Conservation (phyloP, 805 yeast genomes). For the Candida railenensis region DNA sequence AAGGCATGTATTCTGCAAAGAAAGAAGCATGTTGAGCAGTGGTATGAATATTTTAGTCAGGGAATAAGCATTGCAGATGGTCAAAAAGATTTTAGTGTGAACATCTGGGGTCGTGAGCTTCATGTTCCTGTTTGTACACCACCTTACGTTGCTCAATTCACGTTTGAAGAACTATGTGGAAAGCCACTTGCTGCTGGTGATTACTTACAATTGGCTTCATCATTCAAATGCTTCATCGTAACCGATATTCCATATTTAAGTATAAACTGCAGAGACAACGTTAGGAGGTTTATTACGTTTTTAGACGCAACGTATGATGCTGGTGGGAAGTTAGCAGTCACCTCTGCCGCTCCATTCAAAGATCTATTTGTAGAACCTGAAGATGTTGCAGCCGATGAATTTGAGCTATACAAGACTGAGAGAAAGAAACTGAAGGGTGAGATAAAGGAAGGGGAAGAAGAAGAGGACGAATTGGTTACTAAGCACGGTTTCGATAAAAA, state of each 20-base stretch:
- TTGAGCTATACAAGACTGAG: conserved; percentile 39
- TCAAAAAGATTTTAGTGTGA: conserved; percentile 24
- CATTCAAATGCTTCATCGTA: conserved; percentile 76
- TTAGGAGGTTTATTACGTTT: conserved; percentile 90
- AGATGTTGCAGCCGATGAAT: conserved; percentile 49
- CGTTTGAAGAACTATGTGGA: conserved; percentile 86
- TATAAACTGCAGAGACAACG: conserved; percentile 73
- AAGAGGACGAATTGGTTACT: conserved; percentile 62
- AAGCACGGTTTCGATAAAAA: conserved; percentile 75
- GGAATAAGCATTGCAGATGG: conserved; percentile 1
- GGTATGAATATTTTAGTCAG: conserved; percentile 75
- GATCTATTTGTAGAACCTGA: conserved; percentile 86
- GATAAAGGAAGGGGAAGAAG: conserved; percentile 37
- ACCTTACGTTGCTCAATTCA: conserved; percentile 83
- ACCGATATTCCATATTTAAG: conserved; percentile 91
- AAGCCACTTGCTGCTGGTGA: conserved; percentile 91
- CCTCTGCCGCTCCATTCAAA: conserved; percentile 82
- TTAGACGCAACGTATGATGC: conserved; percentile 94
- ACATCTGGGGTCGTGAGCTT: conserved; percentile 88
- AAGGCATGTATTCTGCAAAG: conserved; percentile 51
- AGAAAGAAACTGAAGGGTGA: conserved; percentile 31
- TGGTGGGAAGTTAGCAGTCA: conserved; percentile 83
- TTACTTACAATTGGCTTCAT: conserved; percentile 76
- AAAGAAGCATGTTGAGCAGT: conserved; percentile 60
- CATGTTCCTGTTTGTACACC: conserved; percentile 74